phyloP scores from a whole-genome alignment of 805 yeast species.

The Wickerhamomyces alni region DNA sequence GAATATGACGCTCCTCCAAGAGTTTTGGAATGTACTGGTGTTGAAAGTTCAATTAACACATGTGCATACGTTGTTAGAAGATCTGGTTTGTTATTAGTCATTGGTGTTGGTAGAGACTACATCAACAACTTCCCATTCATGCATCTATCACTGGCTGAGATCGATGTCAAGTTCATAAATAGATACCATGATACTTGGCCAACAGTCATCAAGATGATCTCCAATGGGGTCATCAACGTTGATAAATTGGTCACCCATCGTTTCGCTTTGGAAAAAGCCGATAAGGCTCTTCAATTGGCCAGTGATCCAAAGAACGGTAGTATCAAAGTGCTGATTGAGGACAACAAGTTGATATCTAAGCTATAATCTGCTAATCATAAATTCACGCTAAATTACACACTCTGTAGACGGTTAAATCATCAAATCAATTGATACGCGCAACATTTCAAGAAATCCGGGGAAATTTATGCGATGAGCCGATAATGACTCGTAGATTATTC shows the following conservation, averaged over 20 bases:
- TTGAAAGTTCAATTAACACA: constrained; percentile 41
- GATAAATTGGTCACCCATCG: constrained; percentile 44
- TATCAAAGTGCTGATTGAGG: constrained; percentile 42
- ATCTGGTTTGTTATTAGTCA: constrained; percentile 40
- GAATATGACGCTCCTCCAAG: constrained; percentile 36
- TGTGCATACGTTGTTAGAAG: constrained; percentile 41
- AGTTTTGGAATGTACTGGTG: constrained; percentile 51
- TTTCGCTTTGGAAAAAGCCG: constrained; percentile 41
- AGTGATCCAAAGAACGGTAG: constrained; percentile 38
- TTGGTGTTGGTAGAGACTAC: constrained; percentile 46
- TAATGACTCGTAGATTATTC: no score
- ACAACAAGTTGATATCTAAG: constrained; percentile 17
- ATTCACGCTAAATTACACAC: no score
- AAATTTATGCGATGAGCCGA: no score
- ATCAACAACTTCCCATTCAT: constrained; percentile 46
- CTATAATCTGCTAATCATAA: constrained; percentile 1
- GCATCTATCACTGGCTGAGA: constrained; percentile 47
- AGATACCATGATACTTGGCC: constrained; percentile 56
- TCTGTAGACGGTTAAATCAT: no score
- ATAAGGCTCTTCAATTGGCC: constrained; percentile 30
- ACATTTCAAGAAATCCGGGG: no score
- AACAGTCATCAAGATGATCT: constrained; percentile 42
- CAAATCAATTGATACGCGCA: no score
- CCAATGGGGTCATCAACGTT: constrained; percentile 37
- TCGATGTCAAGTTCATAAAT: constrained; percentile 44